A percentile compares a stretch with the other conserved stretches of the same genome.
Conservation (phyloP, 2,329 filamentous ascomycete genomes). For the Ilyonectria destructans region DNA sequence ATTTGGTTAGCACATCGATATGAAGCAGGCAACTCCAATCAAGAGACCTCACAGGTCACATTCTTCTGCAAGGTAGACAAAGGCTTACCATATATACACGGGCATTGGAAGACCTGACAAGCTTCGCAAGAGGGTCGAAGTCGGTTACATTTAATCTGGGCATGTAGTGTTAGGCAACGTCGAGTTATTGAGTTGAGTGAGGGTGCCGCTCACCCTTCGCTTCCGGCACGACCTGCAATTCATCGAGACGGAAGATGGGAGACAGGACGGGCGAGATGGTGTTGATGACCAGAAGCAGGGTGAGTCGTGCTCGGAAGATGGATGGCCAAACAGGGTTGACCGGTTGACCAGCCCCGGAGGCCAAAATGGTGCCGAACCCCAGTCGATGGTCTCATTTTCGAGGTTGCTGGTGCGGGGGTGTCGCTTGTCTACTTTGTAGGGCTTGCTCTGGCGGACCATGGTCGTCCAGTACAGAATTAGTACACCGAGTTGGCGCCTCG, state of each 20-base stretch:
- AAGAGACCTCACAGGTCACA: neutral
- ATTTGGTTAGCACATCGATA: constrained; percentile 7
- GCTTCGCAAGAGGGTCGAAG: constrained; percentile 89
- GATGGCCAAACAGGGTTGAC: constrained; percentile 43
- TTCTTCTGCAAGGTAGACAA: neutral
- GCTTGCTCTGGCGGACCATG: constrained; percentile 31
- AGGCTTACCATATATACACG: constrained; percentile 86
- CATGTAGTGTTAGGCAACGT: constrained; percentile 31
- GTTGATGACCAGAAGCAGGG: constrained; percentile 47
- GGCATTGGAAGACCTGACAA: constrained; percentile 90
- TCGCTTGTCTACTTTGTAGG: constrained; percentile 32
- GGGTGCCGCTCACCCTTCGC: constrained; percentile 77
- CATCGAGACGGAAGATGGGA: constrained; percentile 74
- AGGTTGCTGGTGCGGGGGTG: constrained; percentile 51
- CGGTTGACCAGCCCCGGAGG: constrained; percentile 44
- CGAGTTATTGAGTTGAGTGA: constrained; percentile 21
- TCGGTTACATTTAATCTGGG: constrained; percentile 92
- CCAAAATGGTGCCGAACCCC: constrained; percentile 49
- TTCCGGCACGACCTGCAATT: constrained; percentile 97
- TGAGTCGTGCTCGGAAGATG: constrained; percentile 38
- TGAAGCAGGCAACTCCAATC: neutral
- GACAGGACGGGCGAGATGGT: constrained; percentile 44
- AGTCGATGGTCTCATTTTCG: constrained; percentile 49
- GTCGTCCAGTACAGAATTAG: constrained; percentile 8
- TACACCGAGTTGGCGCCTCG: constrained; percentile 37